These are phyloP conservation scores for Sequoiadendron giganteum DNA, from an alignment of 75 land plant species.

Conservation along the genomic window DNA sequence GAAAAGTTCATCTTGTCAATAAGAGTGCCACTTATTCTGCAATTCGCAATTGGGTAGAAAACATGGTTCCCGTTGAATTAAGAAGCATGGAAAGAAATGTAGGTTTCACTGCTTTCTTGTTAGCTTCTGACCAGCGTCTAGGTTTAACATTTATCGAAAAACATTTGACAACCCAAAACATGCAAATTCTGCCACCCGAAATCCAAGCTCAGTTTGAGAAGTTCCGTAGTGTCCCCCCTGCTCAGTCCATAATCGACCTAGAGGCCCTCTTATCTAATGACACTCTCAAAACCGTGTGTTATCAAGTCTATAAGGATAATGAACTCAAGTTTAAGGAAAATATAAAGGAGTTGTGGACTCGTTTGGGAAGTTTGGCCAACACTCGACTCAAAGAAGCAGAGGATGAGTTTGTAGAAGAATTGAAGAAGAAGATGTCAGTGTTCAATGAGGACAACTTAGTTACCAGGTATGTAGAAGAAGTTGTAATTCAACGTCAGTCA, in stretches of 20 bases:
- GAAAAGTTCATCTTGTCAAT: not conserved
- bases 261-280: not conserved
- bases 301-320: too few species aligned
- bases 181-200: not conserved
- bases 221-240: not conserved
- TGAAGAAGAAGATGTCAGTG: not conserved
- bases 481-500: not conserved
- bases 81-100: not conserved
- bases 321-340: too few species aligned
- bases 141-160: not conserved
- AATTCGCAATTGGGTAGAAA: not conserved
- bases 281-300: too few species aligned
- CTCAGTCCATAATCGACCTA: not conserved
- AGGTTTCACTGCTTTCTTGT: not conserved
- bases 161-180: not conserved
- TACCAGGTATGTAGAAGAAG: not conserved
- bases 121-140: not conserved
- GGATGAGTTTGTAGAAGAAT: not conserved
- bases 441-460: not conserved
- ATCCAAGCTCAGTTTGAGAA: not conserved
- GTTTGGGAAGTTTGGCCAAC: too few species aligned
- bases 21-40: not conserved
- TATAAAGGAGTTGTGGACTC: too few species aligned
- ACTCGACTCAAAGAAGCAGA: not conserved
- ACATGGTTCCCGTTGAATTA: not conserved